phyloP scores from a whole-genome alignment of 2,329 filamentous ascomycete genomes.

The Cercospora sp. region DNA sequence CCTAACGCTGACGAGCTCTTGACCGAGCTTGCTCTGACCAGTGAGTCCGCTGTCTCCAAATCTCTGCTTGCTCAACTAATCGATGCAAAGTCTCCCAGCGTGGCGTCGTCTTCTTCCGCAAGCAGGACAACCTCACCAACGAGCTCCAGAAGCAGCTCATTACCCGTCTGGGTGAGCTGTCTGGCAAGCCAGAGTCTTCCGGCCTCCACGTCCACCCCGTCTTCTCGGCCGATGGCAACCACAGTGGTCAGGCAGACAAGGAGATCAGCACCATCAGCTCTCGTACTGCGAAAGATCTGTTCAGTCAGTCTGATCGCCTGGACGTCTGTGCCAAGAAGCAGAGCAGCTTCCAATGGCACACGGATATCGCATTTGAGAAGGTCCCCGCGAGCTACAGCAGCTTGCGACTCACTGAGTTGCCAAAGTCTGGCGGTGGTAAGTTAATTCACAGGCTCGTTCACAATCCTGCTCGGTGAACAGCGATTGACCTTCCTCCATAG shows the following conservation, averaged over 20 bases:
- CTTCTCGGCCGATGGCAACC: slow-evolving; percentile 52
- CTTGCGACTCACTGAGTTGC: slow-evolving; percentile 59
- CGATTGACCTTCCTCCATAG: background rate
- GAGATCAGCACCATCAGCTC: slow-evolving; percentile 45
- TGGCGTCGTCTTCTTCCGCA: slow-evolving; percentile 69
- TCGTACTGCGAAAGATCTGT: slow-evolving; percentile 39
- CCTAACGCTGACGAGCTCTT: slow-evolving; percentile 27
- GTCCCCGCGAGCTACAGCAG: slow-evolving; percentile 64
- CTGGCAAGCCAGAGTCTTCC: slow-evolving; percentile 59
- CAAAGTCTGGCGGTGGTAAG: slow-evolving; percentile 49
- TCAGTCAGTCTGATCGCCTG: slow-evolving; percentile 30
- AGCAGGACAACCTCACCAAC: slow-evolving; percentile 60
- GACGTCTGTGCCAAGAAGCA: slow-evolving; percentile 32
- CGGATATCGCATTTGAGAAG: slow-evolving; percentile 66
- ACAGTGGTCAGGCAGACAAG: slow-evolving; percentile 30
- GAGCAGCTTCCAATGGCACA: slow-evolving; percentile 46
- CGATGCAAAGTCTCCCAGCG: slow-evolving; percentile 60
- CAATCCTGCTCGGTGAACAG: background rate
- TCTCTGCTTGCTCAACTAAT: background rate
- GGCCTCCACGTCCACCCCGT: slow-evolving; percentile 63
- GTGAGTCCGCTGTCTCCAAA: background rate
- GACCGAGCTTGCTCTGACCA: slow-evolving; percentile 20
- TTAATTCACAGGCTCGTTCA: background rate
- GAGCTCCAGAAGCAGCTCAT: slow-evolving; percentile 66
- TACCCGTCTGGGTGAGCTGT: slow-evolving; percentile 58